phyloP scores from a whole-genome alignment of 2,329 filamentous ascomycete species.

The Aspergillus tubingensis region DNA sequence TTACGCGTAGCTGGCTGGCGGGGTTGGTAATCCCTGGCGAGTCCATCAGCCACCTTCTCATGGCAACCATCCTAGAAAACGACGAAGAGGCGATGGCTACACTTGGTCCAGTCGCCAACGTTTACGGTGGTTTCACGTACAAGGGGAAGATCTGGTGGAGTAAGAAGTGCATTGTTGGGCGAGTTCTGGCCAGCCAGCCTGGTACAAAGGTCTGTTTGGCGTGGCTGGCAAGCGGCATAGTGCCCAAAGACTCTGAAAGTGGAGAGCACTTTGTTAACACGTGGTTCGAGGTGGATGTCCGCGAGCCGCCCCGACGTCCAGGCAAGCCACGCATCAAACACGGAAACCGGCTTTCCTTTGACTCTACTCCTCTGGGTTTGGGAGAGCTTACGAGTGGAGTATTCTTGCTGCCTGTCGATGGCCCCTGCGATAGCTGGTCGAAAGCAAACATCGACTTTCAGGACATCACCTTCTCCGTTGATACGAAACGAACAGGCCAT shows the following conservation, averaged over 20 bases:
- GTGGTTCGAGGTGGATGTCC: constrained; percentile 53
- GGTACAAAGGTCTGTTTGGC: constrained; percentile 56
- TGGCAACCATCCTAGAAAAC: constrained; percentile 59
- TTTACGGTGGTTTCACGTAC: constrained; percentile 59
- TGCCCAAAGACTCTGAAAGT: constrained; percentile 40
- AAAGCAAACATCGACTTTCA: constrained; percentile 24
- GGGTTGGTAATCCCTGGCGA: constrained; percentile 59
- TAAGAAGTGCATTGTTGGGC: constrained; percentile 56
- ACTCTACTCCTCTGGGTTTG: constrained; percentile 44
- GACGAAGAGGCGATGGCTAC: constrained; percentile 50
- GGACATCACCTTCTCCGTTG: constrained; percentile 28
- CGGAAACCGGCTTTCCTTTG: constrained; percentile 39
- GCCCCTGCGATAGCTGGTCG: constrained; percentile 11
- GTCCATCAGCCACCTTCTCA: constrained; percentile 56
- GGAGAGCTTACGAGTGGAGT: constrained; percentile 40
- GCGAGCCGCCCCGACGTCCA: constrained; percentile 27
- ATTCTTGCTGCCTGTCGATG: constrained; percentile 44
- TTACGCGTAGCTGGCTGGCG: constrained; percentile 57
- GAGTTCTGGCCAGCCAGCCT: constrained; percentile 52
- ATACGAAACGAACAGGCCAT: constrained; percentile 15
- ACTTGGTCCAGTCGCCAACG: constrained; percentile 54
- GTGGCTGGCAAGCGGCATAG: constrained; percentile 51
- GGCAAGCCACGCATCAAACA: constrained; percentile 48
- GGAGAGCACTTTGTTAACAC: constrained; percentile 39
- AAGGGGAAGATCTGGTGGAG: constrained; percentile 57